These are phyloP conservation scores for Quercus parvula DNA, from an alignment of 306 rosid genomes.

Conservation along the genomic window DNA sequence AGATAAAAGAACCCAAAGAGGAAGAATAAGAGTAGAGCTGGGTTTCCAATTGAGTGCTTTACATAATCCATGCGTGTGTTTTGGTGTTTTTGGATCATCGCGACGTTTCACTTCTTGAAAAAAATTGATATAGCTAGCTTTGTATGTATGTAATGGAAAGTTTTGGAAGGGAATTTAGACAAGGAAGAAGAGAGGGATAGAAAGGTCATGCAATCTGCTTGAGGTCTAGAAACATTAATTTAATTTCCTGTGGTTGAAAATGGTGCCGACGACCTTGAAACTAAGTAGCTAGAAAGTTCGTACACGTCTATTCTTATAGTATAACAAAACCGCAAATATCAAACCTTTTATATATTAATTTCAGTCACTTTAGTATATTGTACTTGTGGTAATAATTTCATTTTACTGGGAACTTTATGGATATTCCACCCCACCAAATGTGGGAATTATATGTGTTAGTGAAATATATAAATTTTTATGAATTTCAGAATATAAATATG, in stretches of 20 bases:
- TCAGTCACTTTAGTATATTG: no score
- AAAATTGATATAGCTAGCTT: not conserved
- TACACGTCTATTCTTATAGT: no score
- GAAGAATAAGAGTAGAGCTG: conserved; percentile 27
- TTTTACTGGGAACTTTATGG: no score
- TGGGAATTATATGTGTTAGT: no score
- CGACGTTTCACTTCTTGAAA: not conserved
- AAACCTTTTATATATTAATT: no score
- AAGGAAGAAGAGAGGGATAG: not conserved
- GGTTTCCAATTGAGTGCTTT: conserved; percentile 19
- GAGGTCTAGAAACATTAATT: not conserved
- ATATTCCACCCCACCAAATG: no score
- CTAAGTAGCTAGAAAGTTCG: no score
- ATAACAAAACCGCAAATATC: no score
- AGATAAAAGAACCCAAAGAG: conserved; percentile 28
- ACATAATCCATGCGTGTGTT: conserved; percentile 21
- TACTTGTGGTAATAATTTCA: no score
- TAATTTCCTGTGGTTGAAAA: not conserved
- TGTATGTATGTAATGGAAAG: not conserved
- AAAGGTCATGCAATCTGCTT: not conserved
- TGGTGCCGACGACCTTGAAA: no score
- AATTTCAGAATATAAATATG: no score
- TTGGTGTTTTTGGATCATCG: not conserved
- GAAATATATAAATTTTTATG: no score
- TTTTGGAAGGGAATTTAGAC: not conserved